Conservation (phyloP, 805 yeast genomes). For the Limtongia smithiae region DNA sequence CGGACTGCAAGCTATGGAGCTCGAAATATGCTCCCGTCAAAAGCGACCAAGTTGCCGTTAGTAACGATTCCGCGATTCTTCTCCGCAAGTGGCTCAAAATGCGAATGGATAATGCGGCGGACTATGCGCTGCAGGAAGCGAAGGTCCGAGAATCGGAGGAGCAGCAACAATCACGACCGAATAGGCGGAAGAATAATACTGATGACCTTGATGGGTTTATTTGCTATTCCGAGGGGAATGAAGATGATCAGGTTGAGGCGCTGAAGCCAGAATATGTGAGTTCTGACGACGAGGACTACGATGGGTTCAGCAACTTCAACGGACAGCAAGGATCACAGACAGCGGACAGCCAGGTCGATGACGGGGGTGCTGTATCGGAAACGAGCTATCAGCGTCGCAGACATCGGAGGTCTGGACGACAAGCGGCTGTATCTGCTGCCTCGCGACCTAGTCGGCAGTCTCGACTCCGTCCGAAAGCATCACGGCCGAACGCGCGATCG, state of each 20-base stretch:
- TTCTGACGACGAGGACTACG: constrained; percentile 24
- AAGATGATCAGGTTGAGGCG: constrained; percentile 11
- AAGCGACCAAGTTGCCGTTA: constrained; percentile 46
- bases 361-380: neutral
- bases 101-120: constrained; percentile 32
- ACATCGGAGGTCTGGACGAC: constrained; percentile 7
- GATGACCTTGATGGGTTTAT: constrained; percentile 30
- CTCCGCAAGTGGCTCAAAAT: constrained; percentile 59
- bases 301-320: constrained; percentile 1
- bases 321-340: neutral
- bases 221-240: constrained; percentile 38
- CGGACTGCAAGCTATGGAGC: constrained; percentile 34
- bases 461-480: constrained; percentile 41
- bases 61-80: constrained; percentile 39
- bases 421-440: neutral
- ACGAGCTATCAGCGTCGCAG: constrained; percentile 2
- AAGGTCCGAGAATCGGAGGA: neutral
- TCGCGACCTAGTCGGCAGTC: constrained; percentile 4
- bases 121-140: constrained; percentile 4
- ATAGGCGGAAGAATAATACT: too few relatives aligned
- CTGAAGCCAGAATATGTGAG: constrained; percentile 5
- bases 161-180: too few relatives aligned
- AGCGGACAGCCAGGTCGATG: constrained; percentile 7
- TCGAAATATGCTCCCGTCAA: constrained; percentile 30
- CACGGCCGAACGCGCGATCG: constrained; percentile 20